Conservation (phyloP, 345 rosid species). For the Corchorus capsularis region DNA sequence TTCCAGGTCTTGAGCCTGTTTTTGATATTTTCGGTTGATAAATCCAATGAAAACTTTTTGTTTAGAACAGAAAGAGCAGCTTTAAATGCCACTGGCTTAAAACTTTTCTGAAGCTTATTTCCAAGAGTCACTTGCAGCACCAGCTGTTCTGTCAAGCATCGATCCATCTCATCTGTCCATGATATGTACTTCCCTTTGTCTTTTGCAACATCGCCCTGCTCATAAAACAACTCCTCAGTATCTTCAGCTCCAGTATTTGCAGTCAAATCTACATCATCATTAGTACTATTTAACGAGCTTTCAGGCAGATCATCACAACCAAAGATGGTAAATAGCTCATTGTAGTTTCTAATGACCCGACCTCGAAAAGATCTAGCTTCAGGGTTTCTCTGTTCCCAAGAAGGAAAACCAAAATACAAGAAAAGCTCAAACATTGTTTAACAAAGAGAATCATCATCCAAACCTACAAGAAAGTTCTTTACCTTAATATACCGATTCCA, state of each 20-base stretch:
- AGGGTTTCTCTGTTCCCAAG: slow-evolving; percentile 13
- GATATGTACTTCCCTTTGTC: slow-evolving; percentile 17
- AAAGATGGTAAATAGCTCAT: slow-evolving; percentile 18
- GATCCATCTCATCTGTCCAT: slow-evolving; percentile 23
- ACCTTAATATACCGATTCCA: slow-evolving; percentile 22
- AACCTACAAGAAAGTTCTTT: neutral
- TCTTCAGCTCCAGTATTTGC: neutral
- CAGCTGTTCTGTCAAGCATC: slow-evolving; percentile 15
- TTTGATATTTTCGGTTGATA: slow-evolving; percentile 14
- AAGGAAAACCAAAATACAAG: neutral
- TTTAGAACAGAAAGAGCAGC: slow-evolving; percentile 22
- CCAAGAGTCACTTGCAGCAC: slow-evolving; percentile 19
- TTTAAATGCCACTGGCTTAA: slow-evolving; percentile 20
- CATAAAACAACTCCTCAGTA: neutral
- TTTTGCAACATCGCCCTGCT: neutral
- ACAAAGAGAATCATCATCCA: neutral
- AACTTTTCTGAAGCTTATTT: slow-evolving; percentile 21
- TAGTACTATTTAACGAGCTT: slow-evolving; percentile 10
- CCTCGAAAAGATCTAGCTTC: slow-evolving; percentile 24
- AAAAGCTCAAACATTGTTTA: neutral
- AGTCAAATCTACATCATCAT: slow-evolving; percentile 10
- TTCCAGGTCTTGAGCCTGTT: slow-evolving; percentile 23
- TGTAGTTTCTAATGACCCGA: slow-evolving; percentile 16
- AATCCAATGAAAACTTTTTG: slow-evolving; percentile 17
- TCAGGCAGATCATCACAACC: slow-evolving; percentile 18